A percentile compares a stretch with the other conserved stretches of the same genome.
phyloP scores from a whole-genome alignment of 768 basidiomycete genomes.

The Galerina sulciceps region DNA sequence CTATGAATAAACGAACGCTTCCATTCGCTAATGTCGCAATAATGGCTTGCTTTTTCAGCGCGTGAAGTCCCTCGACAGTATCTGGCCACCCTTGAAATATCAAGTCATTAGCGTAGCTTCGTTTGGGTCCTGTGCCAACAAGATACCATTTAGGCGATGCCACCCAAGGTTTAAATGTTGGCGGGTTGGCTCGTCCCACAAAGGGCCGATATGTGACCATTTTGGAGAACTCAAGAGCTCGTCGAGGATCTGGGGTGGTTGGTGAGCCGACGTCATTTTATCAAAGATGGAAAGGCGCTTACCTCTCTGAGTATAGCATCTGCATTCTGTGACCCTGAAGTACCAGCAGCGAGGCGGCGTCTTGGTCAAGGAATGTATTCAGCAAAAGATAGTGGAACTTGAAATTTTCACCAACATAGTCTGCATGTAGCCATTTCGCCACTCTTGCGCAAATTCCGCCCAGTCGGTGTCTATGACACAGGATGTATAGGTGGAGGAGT shows the following conservation, averaged over 20 bases:
- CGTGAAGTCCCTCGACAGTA: conserved; percentile 47
- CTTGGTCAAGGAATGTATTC: conserved; percentile 26
- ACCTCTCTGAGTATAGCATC: conserved; percentile 63
- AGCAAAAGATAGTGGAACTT: background rate
- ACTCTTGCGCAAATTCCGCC: conserved; percentile 55
- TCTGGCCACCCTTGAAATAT: conserved; percentile 60
- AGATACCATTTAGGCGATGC: conserved; percentile 56
- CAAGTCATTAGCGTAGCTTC: background rate
- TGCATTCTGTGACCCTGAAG: conserved; percentile 49
- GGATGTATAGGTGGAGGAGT: background rate
- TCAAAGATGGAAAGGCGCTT: background rate
- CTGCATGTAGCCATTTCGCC: conserved; percentile 54
- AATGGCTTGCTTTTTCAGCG: conserved; percentile 53
- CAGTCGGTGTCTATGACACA: conserved; percentile 33
- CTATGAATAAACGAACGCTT: conserved; percentile 60
- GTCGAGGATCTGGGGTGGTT: conserved; percentile 57
- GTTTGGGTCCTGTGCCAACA: background rate
- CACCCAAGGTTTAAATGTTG: conserved; percentile 51
- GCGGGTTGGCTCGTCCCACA: conserved; percentile 48
- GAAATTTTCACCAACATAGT: conserved; percentile 38
- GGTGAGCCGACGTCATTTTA: background rate
- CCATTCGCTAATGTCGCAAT: conserved; percentile 67
- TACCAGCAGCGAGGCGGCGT: conserved; percentile 44
- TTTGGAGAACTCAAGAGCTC: conserved; percentile 48
- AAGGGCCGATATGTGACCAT: conserved; percentile 50